These are phyloP conservation scores for Epichloe scottii DNA, from an alignment of 2,329 filamentous ascomycete species.

Conservation along the genomic window DNA sequence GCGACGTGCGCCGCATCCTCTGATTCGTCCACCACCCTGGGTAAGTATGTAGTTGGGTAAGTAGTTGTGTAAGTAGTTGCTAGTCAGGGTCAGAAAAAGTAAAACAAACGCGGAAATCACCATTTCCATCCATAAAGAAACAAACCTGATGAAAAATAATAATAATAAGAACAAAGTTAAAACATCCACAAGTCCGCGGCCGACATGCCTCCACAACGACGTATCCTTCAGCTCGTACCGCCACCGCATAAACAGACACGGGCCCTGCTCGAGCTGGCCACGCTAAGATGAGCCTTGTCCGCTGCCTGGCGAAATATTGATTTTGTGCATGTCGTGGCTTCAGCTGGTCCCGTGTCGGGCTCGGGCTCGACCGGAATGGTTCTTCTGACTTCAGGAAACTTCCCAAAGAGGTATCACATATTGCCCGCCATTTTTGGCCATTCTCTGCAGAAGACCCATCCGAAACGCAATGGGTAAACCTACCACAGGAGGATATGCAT, in stretches of 20 bases:
- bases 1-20: too few relatives aligned
- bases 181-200: slow-evolving; percentile 7
- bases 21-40: background rate
- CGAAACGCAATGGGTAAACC: background rate
- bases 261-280: slow-evolving; percentile 9
- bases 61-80: too few relatives aligned
- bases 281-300: slow-evolving; percentile 9
- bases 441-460: slow-evolving; percentile 4
- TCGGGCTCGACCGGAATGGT: background rate
- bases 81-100: too few relatives aligned
- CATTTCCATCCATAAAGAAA: background rate
- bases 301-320: slow-evolving; percentile 10
- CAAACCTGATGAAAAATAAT: background rate
- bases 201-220: slow-evolving; percentile 13
- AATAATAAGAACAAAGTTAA: background rate
- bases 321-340: slow-evolving; percentile 3
- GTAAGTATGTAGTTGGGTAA: too few relatives aligned
- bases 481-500: too few relatives aligned
- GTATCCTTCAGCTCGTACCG: slow-evolving; percentile 3
- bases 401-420: background rate
- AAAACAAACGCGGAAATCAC: too few relatives aligned
- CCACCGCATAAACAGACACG: slow-evolving; percentile 5
- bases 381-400: background rate
- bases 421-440: slow-evolving; percentile 9
- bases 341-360: background rate